Evolutionary conservation across 176 grass and related monocot genomes (phyloP).

Genomic region (Sorghum bicolor): DNA sequence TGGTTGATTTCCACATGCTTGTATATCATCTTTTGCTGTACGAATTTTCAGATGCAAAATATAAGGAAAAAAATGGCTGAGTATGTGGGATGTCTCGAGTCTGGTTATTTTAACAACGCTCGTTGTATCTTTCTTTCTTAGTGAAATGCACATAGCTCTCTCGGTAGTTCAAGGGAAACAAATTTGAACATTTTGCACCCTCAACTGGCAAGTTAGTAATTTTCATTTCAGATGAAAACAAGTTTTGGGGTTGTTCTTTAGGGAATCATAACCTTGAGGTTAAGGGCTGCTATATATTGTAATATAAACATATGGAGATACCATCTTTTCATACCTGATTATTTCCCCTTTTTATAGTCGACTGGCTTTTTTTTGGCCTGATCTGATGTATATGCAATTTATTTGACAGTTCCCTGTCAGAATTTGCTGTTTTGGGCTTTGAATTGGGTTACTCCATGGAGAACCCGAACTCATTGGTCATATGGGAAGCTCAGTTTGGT

Average conservation of each 20-base stretch:
- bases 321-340: not conserved
- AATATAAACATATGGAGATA: not conserved
- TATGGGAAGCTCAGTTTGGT: slow-evolving; percentile 99
- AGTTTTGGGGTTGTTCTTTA: not conserved
- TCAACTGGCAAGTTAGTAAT: not conserved
- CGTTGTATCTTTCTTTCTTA: not conserved
- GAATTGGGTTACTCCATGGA: slow-evolving; percentile 98
- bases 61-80: not conserved
- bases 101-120: not conserved
- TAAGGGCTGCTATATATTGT: not conserved
- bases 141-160: not conserved
- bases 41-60: not conserved
- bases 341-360: not conserved
- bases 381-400: slow-evolving; percentile 23
- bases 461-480: slow-evolving; percentile 86
- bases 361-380: slow-evolving; percentile 10
- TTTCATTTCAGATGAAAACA: not conserved
- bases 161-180: not conserved
- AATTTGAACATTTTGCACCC: not conserved
- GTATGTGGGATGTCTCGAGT: not conserved
- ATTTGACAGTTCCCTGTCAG: slow-evolving; percentile 91
- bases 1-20: not conserved
- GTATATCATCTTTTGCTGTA: not conserved
- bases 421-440: slow-evolving; percentile 97
- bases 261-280: not conserved